phyloP scores from a whole-genome alignment of 805 yeast species.

The Nakazawaea anatomiae region DNA sequence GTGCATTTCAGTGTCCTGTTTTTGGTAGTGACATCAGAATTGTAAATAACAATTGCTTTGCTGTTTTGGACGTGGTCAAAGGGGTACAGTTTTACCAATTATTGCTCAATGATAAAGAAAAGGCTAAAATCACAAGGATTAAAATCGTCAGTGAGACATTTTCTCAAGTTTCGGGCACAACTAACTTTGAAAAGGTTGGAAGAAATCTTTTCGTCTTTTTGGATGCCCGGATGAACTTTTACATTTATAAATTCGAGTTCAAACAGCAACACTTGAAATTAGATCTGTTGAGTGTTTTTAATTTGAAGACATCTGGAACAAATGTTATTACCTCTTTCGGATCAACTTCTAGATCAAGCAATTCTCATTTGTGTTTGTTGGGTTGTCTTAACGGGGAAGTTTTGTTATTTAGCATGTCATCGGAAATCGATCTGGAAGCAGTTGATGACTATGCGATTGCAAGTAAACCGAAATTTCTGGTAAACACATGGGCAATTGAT shows the following conservation, averaged over 20 bases:
- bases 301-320: not conserved
- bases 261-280: not conserved
- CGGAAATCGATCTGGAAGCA: not conserved
- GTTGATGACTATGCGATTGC: not conserved
- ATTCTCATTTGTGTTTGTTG: not conserved
- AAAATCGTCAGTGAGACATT: not conserved
- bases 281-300: not conserved
- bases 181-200: not conserved
- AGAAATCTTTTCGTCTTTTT: not conserved
- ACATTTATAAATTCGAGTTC: not conserved
- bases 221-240: not conserved
- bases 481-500: too few relatives aligned
- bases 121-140: not conserved
- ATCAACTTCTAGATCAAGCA: not conserved
- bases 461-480: not conserved
- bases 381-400: slow-evolving; percentile 1
- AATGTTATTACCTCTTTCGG: not conserved
- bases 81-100: not conserved
- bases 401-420: not conserved
- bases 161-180: not conserved
- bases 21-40: not conserved
- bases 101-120: too few relatives aligned
- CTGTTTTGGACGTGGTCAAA: not conserved
- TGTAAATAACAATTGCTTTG: not conserved
- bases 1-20: not conserved